Evolutionary conservation across 768 basidiomycete genomes (phyloP), one percentile per base, ranked within the genome.

Genomic region (Lactarius sanguifluus): DNA sequence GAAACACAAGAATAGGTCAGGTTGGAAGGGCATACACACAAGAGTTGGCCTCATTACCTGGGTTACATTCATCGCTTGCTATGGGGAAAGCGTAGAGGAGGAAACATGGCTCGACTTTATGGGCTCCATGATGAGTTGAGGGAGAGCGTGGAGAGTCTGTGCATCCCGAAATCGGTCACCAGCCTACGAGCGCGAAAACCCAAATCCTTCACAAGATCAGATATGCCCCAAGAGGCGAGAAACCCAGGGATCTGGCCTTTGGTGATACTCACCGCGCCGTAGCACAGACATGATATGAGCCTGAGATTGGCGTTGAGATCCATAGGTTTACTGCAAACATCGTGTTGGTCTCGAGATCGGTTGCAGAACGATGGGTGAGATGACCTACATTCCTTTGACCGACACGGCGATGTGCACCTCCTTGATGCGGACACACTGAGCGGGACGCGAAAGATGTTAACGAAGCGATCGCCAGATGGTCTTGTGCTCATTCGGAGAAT

Each of bases 321-420:
- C 75, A 76, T 76, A 76, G 76, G 73, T 76, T 76, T 89, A 89
- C 89, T 88, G 89, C 88, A 85, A 52, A 52, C 50, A 28, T 52
- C 23, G 50, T 52, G 47, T 25, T 25, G 12, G 5, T 15, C 23
- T 25, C 25, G 50, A 28, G 5, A 6, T 52, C 6, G 50, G 12
- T 52, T 28, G 50, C 50, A 25, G 47, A 52, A 12, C 15, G 13
- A 6, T 13, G 2, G 23, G 12, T 28, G 25, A 52, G 6, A 10
- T 9, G 50, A 15, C 50, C 25, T 15, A 15, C 50, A 25, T 23
- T 52, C 15, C 47, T 23, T 23, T 25, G 6, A 13, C 12, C 50
- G 50, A 13, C 23, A 23, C 4, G 13, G 2, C 50, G 15, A 23
- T 50, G 23, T 23, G 47, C 47, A 13, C n/a, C n/a, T 38, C 36